Evolutionary conservation across 768 basidiomycete species (phyloP).

Genomic region (Amyloporia xantha): DNA sequence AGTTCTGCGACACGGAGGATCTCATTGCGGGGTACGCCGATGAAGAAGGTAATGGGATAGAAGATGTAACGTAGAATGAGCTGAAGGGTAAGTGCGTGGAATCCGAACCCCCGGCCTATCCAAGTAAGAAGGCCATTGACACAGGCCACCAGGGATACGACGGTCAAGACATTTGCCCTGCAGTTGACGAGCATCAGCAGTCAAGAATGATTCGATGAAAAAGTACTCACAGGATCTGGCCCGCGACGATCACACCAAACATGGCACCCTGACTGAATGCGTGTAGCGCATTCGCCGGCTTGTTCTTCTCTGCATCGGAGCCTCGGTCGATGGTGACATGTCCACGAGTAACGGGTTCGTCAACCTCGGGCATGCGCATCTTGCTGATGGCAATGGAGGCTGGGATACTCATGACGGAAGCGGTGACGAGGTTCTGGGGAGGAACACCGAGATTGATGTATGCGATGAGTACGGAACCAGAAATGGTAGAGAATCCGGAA

Average conservation of each 20-base stretch:
- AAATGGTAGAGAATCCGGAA: constrained; percentile 88
- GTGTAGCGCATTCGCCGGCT: constrained; percentile 75
- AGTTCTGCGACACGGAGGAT: constrained; percentile 76
- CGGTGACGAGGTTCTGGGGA: constrained; percentile 73
- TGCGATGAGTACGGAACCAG: constrained; percentile 82
- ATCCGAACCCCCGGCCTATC: constrained; percentile 83
- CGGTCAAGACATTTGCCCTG: constrained; percentile 79
- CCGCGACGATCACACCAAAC: constrained; percentile 82
- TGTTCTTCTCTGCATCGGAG: constrained; percentile 42
- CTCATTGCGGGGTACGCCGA: constrained; percentile 74
- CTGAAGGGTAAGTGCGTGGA: constrained; percentile 75
- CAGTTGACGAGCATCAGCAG: neutral
- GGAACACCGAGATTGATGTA: constrained; percentile 79
- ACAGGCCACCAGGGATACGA: constrained; percentile 73
- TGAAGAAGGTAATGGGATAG: constrained; percentile 82
- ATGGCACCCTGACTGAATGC: constrained; percentile 83
- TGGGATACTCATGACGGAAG: constrained; percentile 93
- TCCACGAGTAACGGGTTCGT: constrained; percentile 83
- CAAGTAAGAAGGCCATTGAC: constrained; percentile 85
- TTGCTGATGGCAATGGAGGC: constrained; percentile 92
- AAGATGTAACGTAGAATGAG: constrained; percentile 82
- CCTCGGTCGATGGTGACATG: constrained; percentile 77
- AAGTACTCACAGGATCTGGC: constrained; percentile 67
- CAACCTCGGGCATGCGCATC: constrained; percentile 75
- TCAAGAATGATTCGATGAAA: constrained; percentile 1